A percentile compares a stretch with the other conserved stretches of the same genome.
These are phyloP conservation scores for Rhodotorula diobovata DNA, from an alignment of 768 basidiomycete species.

Conservation along the genomic window DNA sequence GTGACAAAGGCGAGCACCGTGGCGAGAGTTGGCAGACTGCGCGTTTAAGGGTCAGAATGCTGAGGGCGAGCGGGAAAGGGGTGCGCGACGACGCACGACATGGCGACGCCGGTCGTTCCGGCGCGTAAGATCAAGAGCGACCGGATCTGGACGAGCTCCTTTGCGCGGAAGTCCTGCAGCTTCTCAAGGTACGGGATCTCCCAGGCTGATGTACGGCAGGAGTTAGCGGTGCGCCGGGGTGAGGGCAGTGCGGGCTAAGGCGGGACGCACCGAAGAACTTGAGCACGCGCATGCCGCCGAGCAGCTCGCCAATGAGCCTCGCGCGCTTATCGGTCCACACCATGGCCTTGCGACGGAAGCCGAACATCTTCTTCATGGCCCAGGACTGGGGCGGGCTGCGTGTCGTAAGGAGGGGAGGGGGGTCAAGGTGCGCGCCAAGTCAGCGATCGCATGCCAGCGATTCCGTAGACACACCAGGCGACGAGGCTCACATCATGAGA, in stretches of 20 bases:
- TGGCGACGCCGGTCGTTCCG: constrained; percentile 38
- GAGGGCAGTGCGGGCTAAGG: not conserved
- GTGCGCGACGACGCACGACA: constrained; percentile 13
- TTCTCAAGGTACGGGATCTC: constrained; percentile 65
- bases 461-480: constrained; percentile 40
- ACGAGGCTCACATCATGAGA: constrained; percentile 49
- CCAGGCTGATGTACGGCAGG: constrained; percentile 33
- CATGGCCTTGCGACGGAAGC: constrained; percentile 69
- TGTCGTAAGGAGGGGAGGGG: too few relatives aligned
- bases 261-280: constrained; percentile 61
- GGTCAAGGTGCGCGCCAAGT: too few relatives aligned
- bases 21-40: constrained; percentile 63
- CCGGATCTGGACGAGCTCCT: constrained; percentile 63
- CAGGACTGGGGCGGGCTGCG: constrained; percentile 64
- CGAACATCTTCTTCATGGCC: constrained; percentile 69
- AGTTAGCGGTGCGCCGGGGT: not conserved
- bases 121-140: constrained; percentile 43
- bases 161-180: constrained; percentile 58
- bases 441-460: too few relatives aligned
- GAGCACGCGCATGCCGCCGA: constrained; percentile 85
- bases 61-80: not conserved
- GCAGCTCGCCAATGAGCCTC: constrained; percentile 79
- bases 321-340: constrained; percentile 82
- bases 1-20: constrained; percentile 66
- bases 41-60: not conserved